Percentiles rank a stretch among this genome's conserved stretches.
These are phyloP conservation scores for Chara braunii DNA, from an alignment of 139 green algal species.

Conservation along the genomic window DNA sequence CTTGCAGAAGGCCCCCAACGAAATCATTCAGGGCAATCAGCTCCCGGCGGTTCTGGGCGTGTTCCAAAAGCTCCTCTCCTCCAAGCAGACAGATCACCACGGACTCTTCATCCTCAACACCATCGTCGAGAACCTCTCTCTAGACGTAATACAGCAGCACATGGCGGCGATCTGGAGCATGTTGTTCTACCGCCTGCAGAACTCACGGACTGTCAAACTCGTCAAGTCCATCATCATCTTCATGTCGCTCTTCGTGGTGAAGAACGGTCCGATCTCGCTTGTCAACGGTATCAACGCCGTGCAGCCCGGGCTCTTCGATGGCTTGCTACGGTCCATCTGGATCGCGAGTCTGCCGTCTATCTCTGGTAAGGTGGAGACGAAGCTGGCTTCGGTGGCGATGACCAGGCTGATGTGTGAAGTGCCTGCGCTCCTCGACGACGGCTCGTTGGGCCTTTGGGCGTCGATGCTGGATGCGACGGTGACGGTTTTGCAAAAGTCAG, in stretches of 20 bases:
- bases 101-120: slow-evolving; percentile 80
- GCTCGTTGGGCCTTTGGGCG: slow-evolving; percentile 46
- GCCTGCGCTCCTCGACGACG: slow-evolving; percentile 9
- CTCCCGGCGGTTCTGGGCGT: slow-evolving; percentile 80
- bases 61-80: slow-evolving; percentile 85
- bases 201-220: slow-evolving; percentile 62
- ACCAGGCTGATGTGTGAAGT: slow-evolving; percentile 59
- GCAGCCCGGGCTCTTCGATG: slow-evolving; percentile 70
- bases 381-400: slow-evolving; percentile 66
- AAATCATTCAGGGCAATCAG: slow-evolving; percentile 58
- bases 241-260: slow-evolving; percentile 46
- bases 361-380: slow-evolving; percentile 58
- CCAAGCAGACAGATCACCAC: slow-evolving; percentile 78
- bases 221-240: slow-evolving; percentile 66
- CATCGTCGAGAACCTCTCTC: slow-evolving; percentile 60
- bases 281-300: slow-evolving; percentile 62
- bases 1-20: slow-evolving; percentile 56
- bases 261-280: slow-evolving; percentile 30
- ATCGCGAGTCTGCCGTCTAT: slow-evolving; percentile 51
- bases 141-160: neutral
- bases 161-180: slow-evolving; percentile 55
- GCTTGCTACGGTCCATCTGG: slow-evolving; percentile 75
- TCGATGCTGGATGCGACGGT: slow-evolving; percentile 57
- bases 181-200: slow-evolving; percentile 60
- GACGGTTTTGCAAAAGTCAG: slow-evolving; percentile 43